Evolutionary conservation across 306 rosid species (phyloP).

Genomic region (Corylus americana): DNA sequence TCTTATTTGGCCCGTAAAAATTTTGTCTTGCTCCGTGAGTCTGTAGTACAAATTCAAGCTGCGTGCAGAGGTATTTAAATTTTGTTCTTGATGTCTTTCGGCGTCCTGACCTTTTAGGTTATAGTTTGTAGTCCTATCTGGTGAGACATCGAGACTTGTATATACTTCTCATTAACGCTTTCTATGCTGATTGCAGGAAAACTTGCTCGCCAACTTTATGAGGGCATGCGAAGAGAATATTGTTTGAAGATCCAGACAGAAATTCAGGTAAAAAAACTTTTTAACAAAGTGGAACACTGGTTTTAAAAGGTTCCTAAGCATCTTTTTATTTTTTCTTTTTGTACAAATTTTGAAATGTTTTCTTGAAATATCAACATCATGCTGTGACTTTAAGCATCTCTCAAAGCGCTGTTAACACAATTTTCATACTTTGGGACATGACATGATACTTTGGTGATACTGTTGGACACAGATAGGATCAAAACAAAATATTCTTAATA

Average conservation of each 20-base stretch:
- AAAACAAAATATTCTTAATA: too few species aligned
- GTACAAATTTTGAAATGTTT: neutral
- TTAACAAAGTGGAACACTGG: slow-evolving; percentile 4
- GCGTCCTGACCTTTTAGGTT: slow-evolving; percentile 4
- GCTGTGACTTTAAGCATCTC: neutral
- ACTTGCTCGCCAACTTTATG: slow-evolving; percentile 72
- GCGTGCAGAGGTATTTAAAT: slow-evolving; percentile 79
- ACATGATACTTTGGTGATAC: neutral
- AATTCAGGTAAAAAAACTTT: slow-evolving; percentile 70
- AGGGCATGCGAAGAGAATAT: slow-evolving; percentile 72
- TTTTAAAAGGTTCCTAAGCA: neutral
- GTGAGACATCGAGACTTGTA: slow-evolving; percentile 12
- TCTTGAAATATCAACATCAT: neutral
- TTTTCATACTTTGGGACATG: slow-evolving; percentile 9
- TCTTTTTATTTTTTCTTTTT: neutral
- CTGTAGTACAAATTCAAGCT: slow-evolving; percentile 79
- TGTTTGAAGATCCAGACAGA: slow-evolving; percentile 72
- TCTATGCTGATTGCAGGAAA: slow-evolving; percentile 60
- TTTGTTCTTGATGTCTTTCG: slow-evolving; percentile 23
- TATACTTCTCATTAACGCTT: slow-evolving; percentile 18
- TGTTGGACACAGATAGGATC: neutral
- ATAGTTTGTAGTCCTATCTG: slow-evolving; percentile 1
- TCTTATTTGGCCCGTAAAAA: slow-evolving; percentile 81
- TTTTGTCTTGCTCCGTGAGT: slow-evolving; percentile 54
- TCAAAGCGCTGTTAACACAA: neutral